phyloP scores from a whole-genome alignment of 768 basidiomycete genomes.

The Porphyrellus cyaneotinctus region DNA sequence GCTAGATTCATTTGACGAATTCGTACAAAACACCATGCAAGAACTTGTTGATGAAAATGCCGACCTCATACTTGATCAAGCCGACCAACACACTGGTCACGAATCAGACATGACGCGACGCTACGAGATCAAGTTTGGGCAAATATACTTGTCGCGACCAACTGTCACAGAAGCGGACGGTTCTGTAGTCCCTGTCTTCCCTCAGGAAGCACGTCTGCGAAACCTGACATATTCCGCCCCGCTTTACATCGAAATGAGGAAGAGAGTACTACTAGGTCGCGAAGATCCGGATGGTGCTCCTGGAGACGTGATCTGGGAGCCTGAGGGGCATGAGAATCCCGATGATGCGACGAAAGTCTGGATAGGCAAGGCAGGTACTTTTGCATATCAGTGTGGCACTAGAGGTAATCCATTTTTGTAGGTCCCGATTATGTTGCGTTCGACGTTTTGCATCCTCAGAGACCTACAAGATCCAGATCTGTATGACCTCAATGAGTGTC shows the following conservation, averaged over 20 bases:
- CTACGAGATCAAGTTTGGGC: conserved; percentile 95
- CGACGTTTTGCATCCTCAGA: conserved; percentile 90
- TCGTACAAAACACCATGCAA: conserved; percentile 99
- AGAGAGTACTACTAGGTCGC: conserved; percentile 72
- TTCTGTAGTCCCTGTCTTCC: conserved; percentile 88
- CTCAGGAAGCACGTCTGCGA: conserved; percentile 91
- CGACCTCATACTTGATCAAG: conserved; percentile 95
- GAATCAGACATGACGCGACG: conserved; percentile 80
- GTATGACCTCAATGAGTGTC: conserved; percentile 94
- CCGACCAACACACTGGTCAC: conserved; percentile 91
- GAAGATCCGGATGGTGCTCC: conserved; percentile 78
- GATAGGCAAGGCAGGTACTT: conserved; percentile 78
- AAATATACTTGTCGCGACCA: conserved; percentile 94
- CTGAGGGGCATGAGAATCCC: conserved; percentile 59
- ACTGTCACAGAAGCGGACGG: conserved; percentile 96
- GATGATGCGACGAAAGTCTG: conserved; percentile 81
- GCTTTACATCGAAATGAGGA: conserved; percentile 92
- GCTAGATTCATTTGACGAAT: conserved; percentile 97
- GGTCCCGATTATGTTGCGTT: conserved; percentile 98
- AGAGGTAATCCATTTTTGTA: conserved; percentile 30
- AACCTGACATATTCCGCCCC: conserved; percentile 97
- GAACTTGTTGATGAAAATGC: conserved; percentile 96
- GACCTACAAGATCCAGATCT: conserved; percentile 74
- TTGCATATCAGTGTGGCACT: conserved; percentile 1
- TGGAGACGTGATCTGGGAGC: conserved; percentile 76